Evolutionary conservation across 495 filamentous ascomycete genomes (phyloP), one percentile per base, ranked within the genome.

Genomic region (Xylaria scruposa): DNA sequence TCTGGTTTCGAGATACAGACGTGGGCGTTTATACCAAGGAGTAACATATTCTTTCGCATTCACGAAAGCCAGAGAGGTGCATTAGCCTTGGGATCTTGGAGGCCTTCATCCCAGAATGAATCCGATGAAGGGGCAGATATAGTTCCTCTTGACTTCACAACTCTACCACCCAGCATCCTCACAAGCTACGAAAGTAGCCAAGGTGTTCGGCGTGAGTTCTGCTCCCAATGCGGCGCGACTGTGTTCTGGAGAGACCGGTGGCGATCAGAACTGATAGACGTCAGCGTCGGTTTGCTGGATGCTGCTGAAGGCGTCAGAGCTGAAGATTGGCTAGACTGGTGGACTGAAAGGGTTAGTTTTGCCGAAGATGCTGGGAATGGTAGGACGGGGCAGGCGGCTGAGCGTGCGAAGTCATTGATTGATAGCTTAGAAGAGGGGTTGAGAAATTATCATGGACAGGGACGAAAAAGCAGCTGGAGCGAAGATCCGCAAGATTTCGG

Each of bases 11-110:
- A 93, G 59, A 87, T 91, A 63, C 89, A 91, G 71, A 78, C 84
- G 10, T 94, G 92, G 91, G 85, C 89, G 0, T 93, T 93, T 71
- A 79, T 92, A 19, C 91, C 91, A 5, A 85, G 85, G 62, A 77
- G 79, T 10, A 91, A 92, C 72, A 89, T 93, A 71, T 79, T 81
- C 64, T 82, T 90, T 38, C 44, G 67, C 24, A 47, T 49, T 2
- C 68, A 68, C 51, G 15, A 67, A n/a, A 59, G 19, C 0, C n/a
- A 10, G 0, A 46, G 29, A 10, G 9, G 9, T 33, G 8, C 26
- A 19, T 26, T 40, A 2, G 9, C 15, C 13, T 19, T 26, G 4
- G n/a, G 21, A 26, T 21, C 31, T 13, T 12, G 29, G 29, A 42
- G 31, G 5, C 21, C 29, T 15, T 4, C 4, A 3, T 12, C 51